Base-by-base conservation (phyloP, 345 rosid species). In the Salix udensis region DNA sequence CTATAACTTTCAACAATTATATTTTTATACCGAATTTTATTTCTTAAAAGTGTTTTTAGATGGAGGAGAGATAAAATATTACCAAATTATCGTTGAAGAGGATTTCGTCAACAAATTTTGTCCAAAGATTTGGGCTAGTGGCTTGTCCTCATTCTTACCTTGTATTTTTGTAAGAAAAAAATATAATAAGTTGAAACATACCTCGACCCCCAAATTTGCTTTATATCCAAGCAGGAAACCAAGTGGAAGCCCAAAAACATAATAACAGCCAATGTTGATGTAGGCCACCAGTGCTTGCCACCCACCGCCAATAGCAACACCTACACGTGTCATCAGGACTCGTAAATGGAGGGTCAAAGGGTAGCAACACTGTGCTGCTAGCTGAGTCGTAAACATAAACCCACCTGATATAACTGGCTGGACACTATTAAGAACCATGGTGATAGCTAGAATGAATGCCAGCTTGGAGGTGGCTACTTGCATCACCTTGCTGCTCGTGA, bases 281-380 rank as follows among this genome's bases (percentile, higher is more conserved):
- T 88, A 92, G 48, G 97, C 98, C 55, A 94, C 98, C 74, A 85
- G 61, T 1, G 87, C 88, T 86, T 94, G 98, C 97, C 98, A 94
- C 34, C 98, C 98, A 34, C 88, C 92, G 6, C 98, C 94, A 12
- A 94, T 68, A 34, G 97, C 97, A 74, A 92, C 98, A 70, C 98
- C 98, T 94, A 66, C 21, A 62, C 11, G 2, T 24, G 48, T 16
- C 8, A 58, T 12, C 7, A 15, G 9, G 3, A 31, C 15, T 18
- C 31, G 1, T 34, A 64, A 11, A 13, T 31, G 16, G 40, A 1
- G 6, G 36, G 36, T 34, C 36, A 34, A 34, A 34, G 36, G 36
- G 36, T 34, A 34, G 4, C 36, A 34, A 31, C 34, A 31, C 5
- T 4, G 34, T 31, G 34, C 34, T 31, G 34, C 34, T 31, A 31